A percentile compares a stretch with the other conserved stretches of the same genome.
Conservation (phyloP, 495 filamentous ascomycete genomes). For the Aspergillus homomorphus region DNA sequence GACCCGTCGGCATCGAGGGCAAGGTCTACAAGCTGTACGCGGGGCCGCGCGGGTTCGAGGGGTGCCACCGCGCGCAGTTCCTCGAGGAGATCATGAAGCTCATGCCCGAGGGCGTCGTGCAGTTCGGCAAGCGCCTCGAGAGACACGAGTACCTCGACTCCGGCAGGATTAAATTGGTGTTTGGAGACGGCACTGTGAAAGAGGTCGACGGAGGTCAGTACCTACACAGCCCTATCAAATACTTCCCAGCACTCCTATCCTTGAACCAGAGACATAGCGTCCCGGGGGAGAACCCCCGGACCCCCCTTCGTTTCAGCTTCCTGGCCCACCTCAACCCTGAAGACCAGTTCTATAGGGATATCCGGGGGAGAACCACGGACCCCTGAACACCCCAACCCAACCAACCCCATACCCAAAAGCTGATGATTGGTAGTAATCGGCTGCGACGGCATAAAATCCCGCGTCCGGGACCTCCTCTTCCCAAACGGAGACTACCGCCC, state of each 20-base stretch:
- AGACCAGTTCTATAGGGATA: too few species aligned
- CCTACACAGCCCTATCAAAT: neutral
- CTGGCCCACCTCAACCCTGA: too few species aligned
- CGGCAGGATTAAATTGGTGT: conserved; percentile 39
- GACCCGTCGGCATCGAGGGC: conserved; percentile 6
- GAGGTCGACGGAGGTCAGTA: conserved; percentile 47
- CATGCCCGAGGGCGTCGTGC: conserved; percentile 44
- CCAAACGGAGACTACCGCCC: conserved; percentile 37
- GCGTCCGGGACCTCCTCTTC: conserved; percentile 44
- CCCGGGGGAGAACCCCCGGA: too few species aligned
- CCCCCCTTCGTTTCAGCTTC: too few species aligned
- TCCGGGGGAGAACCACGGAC: too few species aligned
- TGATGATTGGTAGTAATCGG: conserved; percentile 34
- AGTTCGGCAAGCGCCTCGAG: conserved; percentile 39
- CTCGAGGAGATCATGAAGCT: conserved; percentile 53
- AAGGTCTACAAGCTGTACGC: conserved; percentile 18
- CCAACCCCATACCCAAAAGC: neutral
- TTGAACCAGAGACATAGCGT: too few species aligned
- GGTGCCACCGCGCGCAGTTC: conserved; percentile 55
- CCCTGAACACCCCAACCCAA: neutral
- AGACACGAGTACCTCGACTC: neutral
- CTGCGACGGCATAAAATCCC: conserved; percentile 58
- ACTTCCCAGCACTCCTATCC: neutral
- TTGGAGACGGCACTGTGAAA: conserved; percentile 53
- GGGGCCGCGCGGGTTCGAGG: conserved; percentile 34